Evolutionary conservation across 108 stramenopile species (phyloP), one percentile per base, ranked within the genome.

Genomic region (Skeletonema potamos): DNA sequence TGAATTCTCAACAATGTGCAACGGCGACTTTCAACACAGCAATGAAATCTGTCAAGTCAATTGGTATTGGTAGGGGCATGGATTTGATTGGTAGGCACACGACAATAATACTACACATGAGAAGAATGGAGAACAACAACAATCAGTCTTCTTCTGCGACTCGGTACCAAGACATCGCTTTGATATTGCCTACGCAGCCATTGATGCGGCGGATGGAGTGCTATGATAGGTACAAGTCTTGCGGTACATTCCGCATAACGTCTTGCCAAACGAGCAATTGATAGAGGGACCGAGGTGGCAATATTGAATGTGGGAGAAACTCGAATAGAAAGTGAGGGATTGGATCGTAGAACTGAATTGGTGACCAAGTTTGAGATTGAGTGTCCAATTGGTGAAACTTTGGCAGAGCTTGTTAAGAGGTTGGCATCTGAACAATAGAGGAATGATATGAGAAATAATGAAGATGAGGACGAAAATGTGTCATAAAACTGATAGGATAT

Each of bases 111-210:
- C n/a, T n/a, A n/a, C n/a, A n/a, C n/a, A n/a, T n/a, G n/a, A n/a
- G n/a, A n/a, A n/a, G n/a, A n/a, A n/a, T n/a, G n/a, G n/a, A n/a
- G n/a, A n/a, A n/a, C n/a, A n/a, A n/a, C n/a, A n/a, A 43, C 37
- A 39, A 13, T 90, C 93, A n/a, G 94, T 96, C 15, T 98, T 98
- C 69, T 96, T 95, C 61, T 96, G 97, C 7, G 97, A 96, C 74
- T 73, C 76, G 12, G 89, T 97, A n/a, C 93, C 95, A 24, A 39
- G 70, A 27, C 64, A 80, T n/a, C 79, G 94, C 6, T 88, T 91
- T 0, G 67, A 80, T 6, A 64, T 72, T 9, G 89, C 89, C 36
- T 68, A 81, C 28, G 84, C 77, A 0, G 90, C 92, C 3, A 86
- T 96, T 7, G 84, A 87, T 44, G 75, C 82, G 2, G 68, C 91